Evolutionary conservation across 768 basidiomycete species (phyloP).

Genomic region (Cubamyces lactineus): DNA sequence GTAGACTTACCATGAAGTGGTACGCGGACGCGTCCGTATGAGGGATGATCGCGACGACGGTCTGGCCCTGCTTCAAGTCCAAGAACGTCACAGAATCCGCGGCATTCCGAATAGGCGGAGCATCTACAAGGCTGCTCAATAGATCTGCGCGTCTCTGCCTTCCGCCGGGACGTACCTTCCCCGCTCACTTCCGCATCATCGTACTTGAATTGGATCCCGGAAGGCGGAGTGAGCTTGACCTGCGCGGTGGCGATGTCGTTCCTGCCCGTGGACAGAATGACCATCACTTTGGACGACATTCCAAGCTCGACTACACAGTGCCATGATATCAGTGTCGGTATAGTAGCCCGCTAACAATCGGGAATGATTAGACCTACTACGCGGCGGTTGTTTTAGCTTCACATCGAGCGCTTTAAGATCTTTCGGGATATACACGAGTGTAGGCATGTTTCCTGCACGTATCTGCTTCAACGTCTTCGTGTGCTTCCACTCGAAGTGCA

Average conservation of each 20-base stretch:
- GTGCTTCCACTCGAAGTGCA: conserved; percentile 69
- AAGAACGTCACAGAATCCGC: conserved; percentile 49
- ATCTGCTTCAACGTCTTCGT: conserved; percentile 22
- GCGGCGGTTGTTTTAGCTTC: conserved; percentile 58
- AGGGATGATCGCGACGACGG: conserved; percentile 57
- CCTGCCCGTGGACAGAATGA: conserved; percentile 67
- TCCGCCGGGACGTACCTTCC: conserved; percentile 33
- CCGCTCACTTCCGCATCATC: conserved; percentile 45
- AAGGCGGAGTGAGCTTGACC: conserved; percentile 57
- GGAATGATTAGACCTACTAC: conserved; percentile 28
- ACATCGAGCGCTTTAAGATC: conserved; percentile 68
- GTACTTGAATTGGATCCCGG: conserved; percentile 52
- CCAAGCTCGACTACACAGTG: conserved; percentile 65
- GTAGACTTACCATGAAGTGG: conserved; percentile 57
- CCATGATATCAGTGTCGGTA: neutral
- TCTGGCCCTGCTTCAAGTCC: conserved; percentile 51
- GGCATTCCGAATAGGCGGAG: conserved; percentile 38
- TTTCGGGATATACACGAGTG: conserved; percentile 62
- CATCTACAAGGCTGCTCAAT: conserved; percentile 12
- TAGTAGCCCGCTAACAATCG: neutral
- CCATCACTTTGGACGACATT: conserved; percentile 52
- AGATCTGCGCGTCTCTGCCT: neutral
- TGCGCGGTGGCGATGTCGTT: conserved; percentile 62
- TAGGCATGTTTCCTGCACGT: conserved; percentile 36
- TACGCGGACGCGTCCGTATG: conserved; percentile 68